Percentiles rank a stretch among this genome's conserved stretches.
These are phyloP conservation scores for Trichosporon sp. DNA, from an alignment of 1,284 basidiomycete species.

Conservation along the genomic window DNA sequence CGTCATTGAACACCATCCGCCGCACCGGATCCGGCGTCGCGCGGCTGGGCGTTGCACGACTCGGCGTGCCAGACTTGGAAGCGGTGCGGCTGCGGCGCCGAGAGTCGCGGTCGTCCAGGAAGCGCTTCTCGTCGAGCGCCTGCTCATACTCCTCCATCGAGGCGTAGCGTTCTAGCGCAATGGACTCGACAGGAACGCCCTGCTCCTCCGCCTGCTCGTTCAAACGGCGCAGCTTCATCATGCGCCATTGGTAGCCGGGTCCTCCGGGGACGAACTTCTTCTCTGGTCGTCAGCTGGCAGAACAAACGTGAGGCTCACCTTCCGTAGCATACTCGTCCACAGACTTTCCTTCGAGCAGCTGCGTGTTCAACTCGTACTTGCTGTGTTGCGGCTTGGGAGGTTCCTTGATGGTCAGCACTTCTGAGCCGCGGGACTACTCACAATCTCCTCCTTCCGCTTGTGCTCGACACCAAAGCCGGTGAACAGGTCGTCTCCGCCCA, in stretches of 20 bases:
- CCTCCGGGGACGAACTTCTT: constrained; percentile 72
- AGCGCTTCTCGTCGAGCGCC: constrained; percentile 77
- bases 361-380: constrained; percentile 76
- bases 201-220: constrained; percentile 90
- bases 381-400: constrained; percentile 19
- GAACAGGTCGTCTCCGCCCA: constrained; percentile 69
- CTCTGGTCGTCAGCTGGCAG: constrained; percentile 29
- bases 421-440: constrained; percentile 43
- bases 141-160: constrained; percentile 82
- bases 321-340: constrained; percentile 64
- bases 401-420: constrained; percentile 19
- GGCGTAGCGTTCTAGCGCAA: constrained; percentile 86
- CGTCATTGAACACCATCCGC: constrained; percentile 56
- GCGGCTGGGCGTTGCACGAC: constrained; percentile 52
- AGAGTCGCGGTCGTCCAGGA: constrained; percentile 78
- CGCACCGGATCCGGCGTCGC: constrained; percentile 38
- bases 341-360: constrained; percentile 66
- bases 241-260: constrained; percentile 92
- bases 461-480: constrained; percentile 74
- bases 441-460: constrained; percentile 72
- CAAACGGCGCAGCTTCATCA: constrained; percentile 90
- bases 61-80: constrained; percentile 54
- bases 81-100: constrained; percentile 58
- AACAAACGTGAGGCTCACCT: constrained; percentile 38
- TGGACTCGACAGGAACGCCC: constrained; percentile 70